phyloP scores from a whole-genome alignment of 768 basidiomycete genomes.

The Saitozyma sp. region DNA sequence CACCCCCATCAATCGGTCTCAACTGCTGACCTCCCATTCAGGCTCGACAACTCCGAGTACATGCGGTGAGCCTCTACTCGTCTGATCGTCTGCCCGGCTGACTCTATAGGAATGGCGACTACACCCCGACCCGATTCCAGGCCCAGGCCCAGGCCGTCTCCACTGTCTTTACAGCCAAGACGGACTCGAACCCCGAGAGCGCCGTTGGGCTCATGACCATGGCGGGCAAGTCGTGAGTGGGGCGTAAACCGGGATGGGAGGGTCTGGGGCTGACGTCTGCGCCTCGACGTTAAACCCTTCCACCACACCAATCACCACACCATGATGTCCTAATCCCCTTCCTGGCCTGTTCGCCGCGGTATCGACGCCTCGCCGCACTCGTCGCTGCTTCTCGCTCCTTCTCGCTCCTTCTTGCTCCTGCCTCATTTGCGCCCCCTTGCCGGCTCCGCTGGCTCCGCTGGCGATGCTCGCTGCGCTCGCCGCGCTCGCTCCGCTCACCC shows the following conservation, averaged over 20 bases:
- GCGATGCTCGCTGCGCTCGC: neutral
- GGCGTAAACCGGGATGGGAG: neutral
- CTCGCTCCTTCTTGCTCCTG: too few species aligned
- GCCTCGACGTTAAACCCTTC: neutral
- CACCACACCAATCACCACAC: neutral
- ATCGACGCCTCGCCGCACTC: neutral
- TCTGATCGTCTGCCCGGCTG: neutral
- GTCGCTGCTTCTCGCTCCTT: neutral
- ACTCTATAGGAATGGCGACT: slow-evolving; percentile 42
- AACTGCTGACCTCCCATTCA: slow-evolving; percentile 23
- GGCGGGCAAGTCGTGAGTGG: slow-evolving; percentile 85
- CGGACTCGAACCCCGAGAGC: slow-evolving; percentile 94
- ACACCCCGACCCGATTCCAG: slow-evolving; percentile 63
- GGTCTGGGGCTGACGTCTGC: too few species aligned
- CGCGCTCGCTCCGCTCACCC: slow-evolving; percentile 12
- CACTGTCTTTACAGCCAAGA: slow-evolving; percentile 86
- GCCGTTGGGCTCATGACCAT: slow-evolving; percentile 97
- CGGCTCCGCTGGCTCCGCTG: too few species aligned
- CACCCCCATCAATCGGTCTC: neutral
- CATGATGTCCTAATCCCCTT: too few species aligned
- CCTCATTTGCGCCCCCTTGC: neutral
- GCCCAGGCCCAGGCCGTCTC: slow-evolving; percentile 91
- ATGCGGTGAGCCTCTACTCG: slow-evolving; percentile 61
- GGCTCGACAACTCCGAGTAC: slow-evolving; percentile 93
- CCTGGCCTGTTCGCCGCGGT: too few species aligned